A percentile compares a stretch with the other conserved stretches of the same genome.
Conservation (phyloP, 192 early-diverging fungal species). For the Gonapodya sp. region DNA sequence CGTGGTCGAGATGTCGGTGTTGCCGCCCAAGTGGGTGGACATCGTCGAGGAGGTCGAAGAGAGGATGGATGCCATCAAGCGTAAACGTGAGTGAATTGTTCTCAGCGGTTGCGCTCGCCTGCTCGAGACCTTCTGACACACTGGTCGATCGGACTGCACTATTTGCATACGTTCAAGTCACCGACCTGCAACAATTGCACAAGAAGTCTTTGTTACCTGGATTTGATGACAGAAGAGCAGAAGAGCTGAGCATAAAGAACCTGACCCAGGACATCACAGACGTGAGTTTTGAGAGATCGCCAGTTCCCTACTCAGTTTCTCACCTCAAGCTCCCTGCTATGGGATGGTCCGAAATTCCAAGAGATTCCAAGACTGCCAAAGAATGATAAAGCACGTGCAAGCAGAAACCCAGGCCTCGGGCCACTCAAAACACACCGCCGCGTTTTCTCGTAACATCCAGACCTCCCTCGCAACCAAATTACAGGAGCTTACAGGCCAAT, state of each 20-base stretch:
- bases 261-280: slow-evolving; percentile 77
- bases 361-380: slow-evolving; percentile 75
- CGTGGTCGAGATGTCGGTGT: slow-evolving; percentile 76
- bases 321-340: background rate
- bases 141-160: slow-evolving; percentile 10
- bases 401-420: slow-evolving; percentile 29
- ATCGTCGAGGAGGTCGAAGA: slow-evolving; percentile 80
- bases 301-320: slow-evolving; percentile 4
- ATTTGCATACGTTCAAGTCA: slow-evolving; percentile 31
- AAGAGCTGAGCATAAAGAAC: slow-evolving; percentile 61
- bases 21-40: slow-evolving; percentile 92
- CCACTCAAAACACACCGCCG: slow-evolving; percentile 46
- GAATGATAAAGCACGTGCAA: slow-evolving; percentile 65
- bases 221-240: slow-evolving; percentile 73
- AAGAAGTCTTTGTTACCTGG: slow-evolving; percentile 84
- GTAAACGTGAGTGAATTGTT: slow-evolving; percentile 41
- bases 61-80: slow-evolving; percentile 51
- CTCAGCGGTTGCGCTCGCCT: slow-evolving; percentile 4
- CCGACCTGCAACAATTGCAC: slow-evolving; percentile 68
- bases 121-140: background rate
- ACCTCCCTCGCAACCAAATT: slow-evolving; percentile 77
- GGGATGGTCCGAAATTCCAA: too few species aligned
- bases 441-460: slow-evolving; percentile 78
- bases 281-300: slow-evolving; percentile 28
- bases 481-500: slow-evolving; percentile 71